Evolutionary conservation across 129 eudicot genomes (phyloP), one percentile per base, ranked within the genome.

Genomic region (Centella asiatica): DNA sequence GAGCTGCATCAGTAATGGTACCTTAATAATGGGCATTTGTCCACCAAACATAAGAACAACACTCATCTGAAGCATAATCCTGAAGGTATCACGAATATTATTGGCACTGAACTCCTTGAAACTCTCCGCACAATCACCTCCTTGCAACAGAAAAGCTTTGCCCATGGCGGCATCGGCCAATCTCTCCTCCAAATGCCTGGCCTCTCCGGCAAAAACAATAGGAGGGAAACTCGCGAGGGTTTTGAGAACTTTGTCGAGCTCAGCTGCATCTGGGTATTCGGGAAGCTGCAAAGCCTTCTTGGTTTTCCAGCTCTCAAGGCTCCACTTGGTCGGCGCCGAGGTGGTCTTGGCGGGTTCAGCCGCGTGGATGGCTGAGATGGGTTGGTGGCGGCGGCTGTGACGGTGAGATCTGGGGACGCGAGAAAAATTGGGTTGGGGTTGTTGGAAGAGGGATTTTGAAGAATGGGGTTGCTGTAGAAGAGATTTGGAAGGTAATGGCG

Each of bases 41-140:
- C 89, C 89, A 37, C 89, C 89, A 72, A 83, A 83, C 76, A 81
- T 75, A 44, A 83, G 76, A 69, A 83, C 89, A 50, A 79, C 85
- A 57, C 89, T 67, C 89, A 83, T 83, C 77, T 83, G 85, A 31
- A 83, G 72, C 42, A 83, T 73, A 63, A 83, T 25, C 37, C 89
- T 69, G 60, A 83, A 83, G 20, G 89, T 83, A 51, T 83, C 85
- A 15, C 89, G 68, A 36, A 83, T 83, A 26, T 83, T 73, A 64
- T 75, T 76, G 47, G 89, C 89, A 67, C 82, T 78, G 68, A 83
- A 83, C 79, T 83, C 89, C 75, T 83, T 83, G 17, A 83, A 83
- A 12, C 88, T 82, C 75, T 82, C 88, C 15, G 88, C 88, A 28
- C 88, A 82, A 65, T 82, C 88, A 0, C 88, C 89, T 9, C 89